Conservation (phyloP, 176 grass and related monocot species). For the barley (Hordeum vulgare) region DNA sequence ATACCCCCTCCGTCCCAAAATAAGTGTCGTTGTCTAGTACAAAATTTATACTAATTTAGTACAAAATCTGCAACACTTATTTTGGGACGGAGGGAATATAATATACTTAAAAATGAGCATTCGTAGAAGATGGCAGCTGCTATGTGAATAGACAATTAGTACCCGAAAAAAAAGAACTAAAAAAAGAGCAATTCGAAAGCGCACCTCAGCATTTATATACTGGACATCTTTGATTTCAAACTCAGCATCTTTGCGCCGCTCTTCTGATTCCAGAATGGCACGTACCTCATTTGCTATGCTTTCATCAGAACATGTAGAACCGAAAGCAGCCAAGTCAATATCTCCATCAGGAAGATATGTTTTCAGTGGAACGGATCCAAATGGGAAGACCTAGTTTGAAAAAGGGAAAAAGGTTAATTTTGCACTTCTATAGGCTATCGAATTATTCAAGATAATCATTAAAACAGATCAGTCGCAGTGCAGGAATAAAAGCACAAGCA, state of each 20-base stretch:
- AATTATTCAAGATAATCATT: background rate
- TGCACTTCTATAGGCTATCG: background rate
- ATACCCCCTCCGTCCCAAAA: too few species aligned
- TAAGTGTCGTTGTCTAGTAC: too few species aligned
- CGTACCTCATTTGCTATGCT: constrained; percentile 51
- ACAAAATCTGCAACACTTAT: too few species aligned
- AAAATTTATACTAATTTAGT: too few species aligned
- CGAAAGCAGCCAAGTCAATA: constrained; percentile 67
- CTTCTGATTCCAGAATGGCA: constrained; percentile 57
- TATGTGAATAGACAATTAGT: constrained; percentile 15
- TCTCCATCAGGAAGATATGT: constrained; percentile 98
- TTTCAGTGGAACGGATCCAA: constrained; percentile 84
- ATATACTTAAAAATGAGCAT: background rate
- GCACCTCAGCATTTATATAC: constrained; percentile 85
- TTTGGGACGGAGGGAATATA: too few species aligned
- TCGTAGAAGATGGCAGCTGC: background rate
- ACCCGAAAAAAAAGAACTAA: background rate
- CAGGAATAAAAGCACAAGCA: background rate
- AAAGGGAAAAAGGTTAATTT: constrained; percentile 2
- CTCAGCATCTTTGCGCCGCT: constrained; percentile 41
- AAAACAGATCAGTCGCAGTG: background rate
- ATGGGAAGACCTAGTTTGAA: constrained; percentile 53
- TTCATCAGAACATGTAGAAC: constrained; percentile 47
- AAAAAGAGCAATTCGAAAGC: constrained; percentile 25
- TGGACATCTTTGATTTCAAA: constrained; percentile 93